Conservation (phyloP, 2,329 filamentous ascomycete genomes). For the Cylindrodendrum hubeiense region DNA sequence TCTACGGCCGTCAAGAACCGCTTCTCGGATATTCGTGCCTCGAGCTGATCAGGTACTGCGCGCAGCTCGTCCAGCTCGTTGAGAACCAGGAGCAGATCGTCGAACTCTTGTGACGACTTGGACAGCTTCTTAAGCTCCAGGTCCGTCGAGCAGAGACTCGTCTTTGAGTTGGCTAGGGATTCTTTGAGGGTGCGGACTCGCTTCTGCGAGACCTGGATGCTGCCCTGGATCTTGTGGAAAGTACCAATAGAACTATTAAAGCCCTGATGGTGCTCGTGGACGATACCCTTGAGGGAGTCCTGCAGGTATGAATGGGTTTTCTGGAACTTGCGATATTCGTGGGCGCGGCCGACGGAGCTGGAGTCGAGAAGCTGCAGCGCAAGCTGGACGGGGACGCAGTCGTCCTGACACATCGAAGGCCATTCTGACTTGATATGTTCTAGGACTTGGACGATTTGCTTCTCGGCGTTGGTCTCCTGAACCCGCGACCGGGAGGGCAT, state of each 20-base stretch:
- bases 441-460: constrained; percentile 74
- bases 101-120: constrained; percentile 88
- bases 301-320: constrained; percentile 90
- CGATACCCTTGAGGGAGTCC: constrained; percentile 90
- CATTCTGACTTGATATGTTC: constrained; percentile 89
- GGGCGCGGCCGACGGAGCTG: constrained; percentile 91
- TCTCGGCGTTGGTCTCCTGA: constrained; percentile 63
- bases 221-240: constrained; percentile 97
- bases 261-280: constrained; percentile 98
- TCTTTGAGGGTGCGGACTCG: constrained; percentile 86
- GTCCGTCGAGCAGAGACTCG: constrained; percentile 85
- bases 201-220: constrained; percentile 89
- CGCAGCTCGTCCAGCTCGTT: constrained; percentile 90
- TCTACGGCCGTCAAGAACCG: constrained; percentile 94
- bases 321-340: constrained; percentile 88
- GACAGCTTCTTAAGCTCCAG: constrained; percentile 93
- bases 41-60: constrained; percentile 89
- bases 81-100: constrained; percentile 87
- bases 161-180: constrained; percentile 84
- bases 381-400: constrained; percentile 93
- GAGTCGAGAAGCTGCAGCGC: constrained; percentile 95
- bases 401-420: constrained; percentile 89
- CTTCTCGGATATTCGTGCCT: constrained; percentile 96
- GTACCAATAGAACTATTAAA: constrained; percentile 99
- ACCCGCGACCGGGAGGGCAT: constrained; percentile 53